Evolutionary conservation across 2,329 filamentous ascomycete species (phyloP), one percentile per base, ranked within the genome.

Genomic region (Colletotrichum scovillei): DNA sequence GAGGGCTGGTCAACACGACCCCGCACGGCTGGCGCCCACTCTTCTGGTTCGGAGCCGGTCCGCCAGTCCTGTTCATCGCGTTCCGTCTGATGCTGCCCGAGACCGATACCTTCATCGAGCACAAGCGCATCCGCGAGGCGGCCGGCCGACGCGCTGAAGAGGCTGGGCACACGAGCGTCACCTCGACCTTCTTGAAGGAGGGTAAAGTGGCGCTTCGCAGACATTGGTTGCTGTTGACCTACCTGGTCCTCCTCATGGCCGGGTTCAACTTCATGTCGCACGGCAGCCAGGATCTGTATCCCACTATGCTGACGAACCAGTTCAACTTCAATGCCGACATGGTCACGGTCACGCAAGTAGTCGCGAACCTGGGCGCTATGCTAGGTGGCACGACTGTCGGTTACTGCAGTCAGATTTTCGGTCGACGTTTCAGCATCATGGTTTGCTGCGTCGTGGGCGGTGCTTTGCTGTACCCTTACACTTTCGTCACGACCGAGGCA

Each of bases 201-300:
- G 94, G 93, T 74, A 94, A 93, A 78, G 90, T 95, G 0, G 95
- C 94, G 0, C 79, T 97, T 35, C 92, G 90, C 82, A 89, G 90
- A 12, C 94, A 97, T 82, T 97, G 95, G 95, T 76, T 94, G 16
- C 82, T 97, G 2, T 86, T 98, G 69, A 85, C 91, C 46, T 98
- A 98, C 83, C 86, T 97, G 70, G 94, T 97, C 7, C 85, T 97
- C 24, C 86, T 97, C 52, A 97, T 97, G 94, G 92, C 94, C 1
- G 94, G 94, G 4, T 97, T 97, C 86, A 97, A 97, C 84, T 97
- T 97, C 80, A 95, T 97, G 93, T 93, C 92, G 22, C 94, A 95
- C 79, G 93, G 93, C 67, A 93, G 90, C 26, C 82, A 93, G 80
- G 89, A 91, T 76, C 79, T 92, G 32, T 91, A 91, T 76, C 89